These are phyloP conservation scores for Komagataella pastoris DNA, from an alignment of 805 yeast genomes.

Conservation along the genomic window DNA sequence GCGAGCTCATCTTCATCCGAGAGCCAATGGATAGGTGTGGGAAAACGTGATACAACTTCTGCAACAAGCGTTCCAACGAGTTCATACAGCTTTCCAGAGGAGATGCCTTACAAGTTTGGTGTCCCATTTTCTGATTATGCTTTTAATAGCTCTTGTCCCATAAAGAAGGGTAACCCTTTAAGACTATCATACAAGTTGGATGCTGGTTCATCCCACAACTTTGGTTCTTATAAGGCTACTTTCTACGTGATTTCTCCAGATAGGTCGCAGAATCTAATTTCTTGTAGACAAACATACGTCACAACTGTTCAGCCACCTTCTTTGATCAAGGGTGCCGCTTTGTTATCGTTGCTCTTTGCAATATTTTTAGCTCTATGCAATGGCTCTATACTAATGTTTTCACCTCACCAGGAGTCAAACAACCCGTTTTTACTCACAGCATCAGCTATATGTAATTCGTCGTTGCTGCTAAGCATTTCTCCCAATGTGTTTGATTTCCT, in stretches of 20 bases:
- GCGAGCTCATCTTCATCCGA: neutral
- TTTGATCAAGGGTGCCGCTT: constrained; percentile 24
- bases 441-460: constrained; percentile 45
- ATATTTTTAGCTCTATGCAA: constrained; percentile 20
- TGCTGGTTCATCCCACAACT: constrained; percentile 13
- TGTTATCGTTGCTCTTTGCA: constrained; percentile 26
- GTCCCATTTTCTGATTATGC: neutral
- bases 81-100: neutral
- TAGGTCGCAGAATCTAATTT: constrained; percentile 21
- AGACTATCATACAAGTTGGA: constrained; percentile 11
- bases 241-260: constrained; percentile 29
- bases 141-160: constrained; percentile 13
- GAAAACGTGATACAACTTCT: neutral
- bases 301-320: constrained; percentile 31
- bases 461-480: constrained; percentile 39
- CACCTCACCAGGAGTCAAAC: constrained; percentile 48
- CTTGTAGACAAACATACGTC: constrained; percentile 32
- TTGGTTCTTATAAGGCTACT: constrained; percentile 31
- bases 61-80: neutral
- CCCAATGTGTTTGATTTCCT: constrained; percentile 37
- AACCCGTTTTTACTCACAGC: constrained; percentile 38
- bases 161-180: constrained; percentile 12
- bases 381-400: constrained; percentile 23
- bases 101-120: neutral
- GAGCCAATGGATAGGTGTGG: neutral